Evolutionary conservation across 2,329 filamentous ascomycete species (phyloP).

Genomic region (Monilinia laxa): DNA sequence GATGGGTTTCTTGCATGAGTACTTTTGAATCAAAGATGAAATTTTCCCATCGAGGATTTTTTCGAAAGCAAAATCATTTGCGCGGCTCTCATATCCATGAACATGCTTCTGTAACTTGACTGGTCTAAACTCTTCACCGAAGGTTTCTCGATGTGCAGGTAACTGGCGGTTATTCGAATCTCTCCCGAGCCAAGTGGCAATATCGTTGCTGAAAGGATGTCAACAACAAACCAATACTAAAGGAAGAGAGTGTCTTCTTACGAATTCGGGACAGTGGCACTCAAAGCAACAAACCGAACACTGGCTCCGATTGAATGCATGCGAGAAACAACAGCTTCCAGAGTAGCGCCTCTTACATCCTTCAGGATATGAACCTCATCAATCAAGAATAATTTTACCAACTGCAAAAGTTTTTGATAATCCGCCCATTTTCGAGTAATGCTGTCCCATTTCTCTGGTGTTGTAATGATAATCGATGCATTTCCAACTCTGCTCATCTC

Average conservation of each 20-base stretch:
- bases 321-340: conserved; percentile 81
- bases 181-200: conserved; percentile 76
- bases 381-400: conserved; percentile 78
- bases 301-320: conserved; percentile 79
- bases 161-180: conserved; percentile 57
- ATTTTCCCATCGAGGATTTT: conserved; percentile 65
- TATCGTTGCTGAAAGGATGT: conserved; percentile 52
- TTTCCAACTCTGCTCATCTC: conserved; percentile 68
- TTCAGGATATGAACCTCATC: conserved; percentile 88
- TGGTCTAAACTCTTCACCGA: conserved; percentile 77
- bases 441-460: conserved; percentile 89
- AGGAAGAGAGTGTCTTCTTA: background rate
- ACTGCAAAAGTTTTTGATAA: conserved; percentile 68
- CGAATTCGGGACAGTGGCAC: conserved; percentile 81
- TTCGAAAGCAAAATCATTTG: conserved; percentile 78
- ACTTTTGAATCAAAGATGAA: conserved; percentile 62
- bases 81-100: conserved; percentile 61
- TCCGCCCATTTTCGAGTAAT: conserved; percentile 86
- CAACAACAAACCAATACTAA: background rate
- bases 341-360: conserved; percentile 72
- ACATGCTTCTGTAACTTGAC: conserved; percentile 76
- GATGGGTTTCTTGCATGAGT: conserved; percentile 70
- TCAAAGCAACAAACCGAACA: conserved; percentile 77
- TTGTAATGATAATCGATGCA: conserved; percentile 81
- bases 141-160: conserved; percentile 66